Percentiles rank a stretch among this genome's conserved stretches.
Conservation (phyloP, 2,329 filamentous ascomycete genomes). For the Aspergillus luchuensis region DNA sequence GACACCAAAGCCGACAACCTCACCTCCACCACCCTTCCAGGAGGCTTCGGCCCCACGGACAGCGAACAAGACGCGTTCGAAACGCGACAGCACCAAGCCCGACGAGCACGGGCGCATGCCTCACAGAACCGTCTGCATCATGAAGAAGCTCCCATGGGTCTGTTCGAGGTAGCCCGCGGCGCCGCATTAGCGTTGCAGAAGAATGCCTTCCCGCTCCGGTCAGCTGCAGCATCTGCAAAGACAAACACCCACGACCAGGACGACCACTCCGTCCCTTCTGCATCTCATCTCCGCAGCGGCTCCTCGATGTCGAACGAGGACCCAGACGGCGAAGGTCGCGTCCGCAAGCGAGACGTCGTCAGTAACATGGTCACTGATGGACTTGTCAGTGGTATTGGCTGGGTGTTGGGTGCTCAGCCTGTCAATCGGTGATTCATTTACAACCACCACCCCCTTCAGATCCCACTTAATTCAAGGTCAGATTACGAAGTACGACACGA, state of each 20-base stretch:
- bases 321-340: slow-evolving; percentile 34
- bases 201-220: slow-evolving; percentile 48
- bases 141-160: slow-evolving; percentile 54
- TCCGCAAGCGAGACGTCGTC: slow-evolving; percentile 58
- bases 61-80: slow-evolving; percentile 49
- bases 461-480: no score
- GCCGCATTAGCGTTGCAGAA: slow-evolving; percentile 52
- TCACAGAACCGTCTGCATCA: slow-evolving; percentile 27
- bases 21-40: slow-evolving; percentile 37
- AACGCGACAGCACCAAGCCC: slow-evolving; percentile 43
- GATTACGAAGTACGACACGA: background rate
- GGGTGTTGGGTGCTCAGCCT: slow-evolving; percentile 61
- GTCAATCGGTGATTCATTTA: slow-evolving; percentile 33
- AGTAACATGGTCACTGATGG: slow-evolving; percentile 66
- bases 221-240: slow-evolving; percentile 15
- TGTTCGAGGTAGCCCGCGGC: slow-evolving; percentile 56
- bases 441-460: background rate
- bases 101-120: slow-evolving; percentile 32
- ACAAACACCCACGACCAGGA: slow-evolving; percentile 2
- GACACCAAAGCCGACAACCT: slow-evolving; percentile 56
- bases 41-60: slow-evolving; percentile 48
- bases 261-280: background rate
- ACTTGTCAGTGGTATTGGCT: slow-evolving; percentile 64
- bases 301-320: slow-evolving; percentile 14
- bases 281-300: slow-evolving; percentile 18